Base-by-base conservation (phyloP, 495 filamentous ascomycete species). In the Aspergillus diversus region DNA sequence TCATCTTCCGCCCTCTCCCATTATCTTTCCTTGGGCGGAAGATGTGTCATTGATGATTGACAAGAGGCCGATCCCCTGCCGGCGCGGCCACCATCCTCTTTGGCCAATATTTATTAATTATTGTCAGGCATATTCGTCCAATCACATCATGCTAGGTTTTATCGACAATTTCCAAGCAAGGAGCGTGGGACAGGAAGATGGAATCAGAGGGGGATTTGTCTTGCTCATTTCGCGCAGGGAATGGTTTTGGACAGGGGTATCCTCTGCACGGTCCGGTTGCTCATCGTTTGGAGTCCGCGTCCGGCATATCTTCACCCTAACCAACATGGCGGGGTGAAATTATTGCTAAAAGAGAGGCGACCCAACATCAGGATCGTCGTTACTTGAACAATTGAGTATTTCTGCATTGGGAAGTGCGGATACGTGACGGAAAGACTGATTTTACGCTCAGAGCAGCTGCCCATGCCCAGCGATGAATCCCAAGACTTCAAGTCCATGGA, bases 101-200 rank as follows among this genome's bases (percentile, higher is more conserved):
- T 50, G 47, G n/a, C 16, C 47, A 50, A 49, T 49, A 15, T 49
- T 49, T 8, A 21, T 49, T 17, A 49, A 49, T 17, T 49, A 17
- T 17, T 15, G 46, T 15, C 17, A 39, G 8, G 2, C 11, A 43
- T 13, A 13, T 4, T 43, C n/a, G 39, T 43, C 39, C 11, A 43
- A 43, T 43, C 11, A 12, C 8, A 43, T 39, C 21, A 2, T 27
- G 21, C 21, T 27, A 27, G 21, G 39, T 43, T 43, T 43, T 11
- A 21, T 50, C 27, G 17, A 50, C 11, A 12, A 17, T 17, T 50
- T 50, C 16, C 47, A 27, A 50, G 39, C 12, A 43, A 43, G 39
- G 39, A 0, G n/a, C n/a, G 39, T 43, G 39, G 3, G 4, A 27
- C 21, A 27, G 2, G 21, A 27, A 27, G 21, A 27, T 27, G 21